Base-by-base conservation (phyloP, 2,329 filamentous ascomycete species). In the Claviceps arundinis region DNA sequence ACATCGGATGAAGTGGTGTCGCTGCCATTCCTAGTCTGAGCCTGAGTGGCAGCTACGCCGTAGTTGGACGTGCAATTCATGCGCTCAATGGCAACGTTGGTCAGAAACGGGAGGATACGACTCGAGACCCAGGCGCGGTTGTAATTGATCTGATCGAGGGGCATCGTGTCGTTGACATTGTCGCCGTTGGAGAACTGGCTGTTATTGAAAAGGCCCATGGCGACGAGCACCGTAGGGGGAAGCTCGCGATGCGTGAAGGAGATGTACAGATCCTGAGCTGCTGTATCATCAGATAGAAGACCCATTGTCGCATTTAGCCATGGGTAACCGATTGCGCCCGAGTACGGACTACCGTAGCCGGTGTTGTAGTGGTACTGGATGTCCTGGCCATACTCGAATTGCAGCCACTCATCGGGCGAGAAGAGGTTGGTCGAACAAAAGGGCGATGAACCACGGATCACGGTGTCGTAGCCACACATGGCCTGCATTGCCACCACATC, bases 181-280 rank as follows among this genome's bases (percentile, higher is more conserved):
- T 74, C 64, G 52, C 74, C 72, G 0, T 70, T 68, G 9, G 74
- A 75, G 54, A 75, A 76, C 0, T 70, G 73, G 3, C 78, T 81
- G 65, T 84, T 84, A 69, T 85, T 85, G 71, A 85, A 86, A 4
- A 87, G 70, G 0, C 82, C 82, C 65, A 86, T 73, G 0, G 82
- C 81, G 1, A 85, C 82, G 1, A 81, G 67, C 1, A 85, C 79
- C 54, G 80, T 81, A 1, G 83, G 82, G 1, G 82, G 82, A 2
- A 86, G 68, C 62, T 86, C 82, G 19, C 82, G 77, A 62, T 86
- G 82, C 0, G 82, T 85, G 67, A 86, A 86, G 50, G 78, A 81
- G 42, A 85, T 71, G 60, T 81, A 83, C 7, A 86, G 70, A 52
- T 85, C 79, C 59, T 85, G 74, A 13, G 60, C 61, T 5, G 65